A percentile compares a stretch with the other conserved stretches of the same genome.
These are phyloP conservation scores for Aspergillus funiculosus DNA, from an alignment of 495 filamentous ascomycete species.

Conservation along the genomic window DNA sequence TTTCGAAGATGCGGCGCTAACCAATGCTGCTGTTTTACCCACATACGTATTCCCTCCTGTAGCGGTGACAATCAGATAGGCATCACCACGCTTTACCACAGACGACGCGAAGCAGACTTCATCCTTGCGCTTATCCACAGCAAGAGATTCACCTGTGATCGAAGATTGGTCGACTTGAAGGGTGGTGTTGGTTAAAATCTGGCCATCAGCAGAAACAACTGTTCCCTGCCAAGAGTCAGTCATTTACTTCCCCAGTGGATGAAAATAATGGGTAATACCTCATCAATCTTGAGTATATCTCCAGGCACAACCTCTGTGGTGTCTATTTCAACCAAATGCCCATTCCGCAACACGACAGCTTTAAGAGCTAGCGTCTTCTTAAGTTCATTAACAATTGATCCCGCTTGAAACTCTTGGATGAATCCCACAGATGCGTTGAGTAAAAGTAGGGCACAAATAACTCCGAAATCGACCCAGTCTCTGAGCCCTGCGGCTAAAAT, in stretches of 20 bases:
- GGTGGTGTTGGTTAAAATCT: slow-evolving; percentile 69
- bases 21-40: slow-evolving; percentile 79
- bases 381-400: slow-evolving; percentile 84
- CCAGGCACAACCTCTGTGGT: slow-evolving; percentile 78
- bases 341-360: slow-evolving; percentile 77
- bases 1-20: slow-evolving; percentile 63
- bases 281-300: slow-evolving; percentile 83
- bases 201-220: slow-evolving; percentile 84
- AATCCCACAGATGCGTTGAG: slow-evolving; percentile 86
- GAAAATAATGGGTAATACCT: slow-evolving; percentile 39
- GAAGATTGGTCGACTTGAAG: slow-evolving; percentile 89
- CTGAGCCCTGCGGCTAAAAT: slow-evolving; percentile 69
- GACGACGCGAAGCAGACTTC: slow-evolving; percentile 81
- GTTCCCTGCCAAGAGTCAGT: slow-evolving; percentile 50
- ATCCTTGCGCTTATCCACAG: slow-evolving; percentile 76
- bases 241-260: neutral
- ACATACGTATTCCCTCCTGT: slow-evolving; percentile 87
- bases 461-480: slow-evolving; percentile 76
- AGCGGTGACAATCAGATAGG: slow-evolving; percentile 70
- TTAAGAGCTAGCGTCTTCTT: slow-evolving; percentile 86
- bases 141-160: slow-evolving; percentile 88
- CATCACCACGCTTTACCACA: slow-evolving; percentile 82
- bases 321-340: slow-evolving; percentile 63
- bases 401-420: slow-evolving; percentile 82
- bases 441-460: slow-evolving; percentile 66